Conservation (phyloP, 2,329 filamentous ascomycete species). For the Torrubiella hemipterigena region DNA sequence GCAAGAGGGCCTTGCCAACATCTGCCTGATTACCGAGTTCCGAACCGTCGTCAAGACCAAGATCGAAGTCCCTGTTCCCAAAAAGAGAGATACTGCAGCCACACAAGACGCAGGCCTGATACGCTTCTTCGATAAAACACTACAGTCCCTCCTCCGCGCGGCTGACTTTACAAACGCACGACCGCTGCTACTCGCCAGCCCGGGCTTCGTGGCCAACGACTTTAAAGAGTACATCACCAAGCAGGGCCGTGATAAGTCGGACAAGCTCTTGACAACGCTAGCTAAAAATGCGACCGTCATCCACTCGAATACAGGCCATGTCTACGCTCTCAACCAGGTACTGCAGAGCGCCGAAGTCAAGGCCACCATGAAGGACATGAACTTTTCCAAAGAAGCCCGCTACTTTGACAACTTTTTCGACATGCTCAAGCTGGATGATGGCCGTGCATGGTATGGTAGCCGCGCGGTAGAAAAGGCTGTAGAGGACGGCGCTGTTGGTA, state of each 20-base stretch:
- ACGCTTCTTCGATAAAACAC: constrained; percentile 63
- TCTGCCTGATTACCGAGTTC: constrained; percentile 71
- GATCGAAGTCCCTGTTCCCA: constrained; percentile 53
- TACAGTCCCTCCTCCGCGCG: constrained; percentile 64
- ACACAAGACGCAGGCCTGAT: constrained; percentile 61
- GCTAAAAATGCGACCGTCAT: constrained; percentile 58
- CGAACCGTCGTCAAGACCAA: constrained; percentile 57
- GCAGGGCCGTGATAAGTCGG: constrained; percentile 41
- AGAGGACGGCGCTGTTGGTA: constrained; percentile 75
- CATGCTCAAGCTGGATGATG: constrained; percentile 71
- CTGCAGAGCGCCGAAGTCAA: constrained; percentile 71
- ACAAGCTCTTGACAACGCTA: constrained; percentile 57
- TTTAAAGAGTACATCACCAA: constrained; percentile 66
- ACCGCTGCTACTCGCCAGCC: constrained; percentile 74
- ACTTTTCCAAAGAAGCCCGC: constrained; percentile 72
- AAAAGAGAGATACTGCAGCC: constrained; percentile 52
- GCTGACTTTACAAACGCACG: constrained; percentile 61
- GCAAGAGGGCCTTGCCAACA: constrained; percentile 77
- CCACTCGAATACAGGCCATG: constrained; percentile 73
- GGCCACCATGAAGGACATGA: constrained; percentile 69
- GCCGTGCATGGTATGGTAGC: constrained; percentile 81
- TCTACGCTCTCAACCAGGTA: constrained; percentile 80
- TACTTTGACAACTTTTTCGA: constrained; percentile 77
- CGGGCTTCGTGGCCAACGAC: constrained; percentile 72
- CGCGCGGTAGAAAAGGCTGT: constrained; percentile 73